These are phyloP conservation scores for Linderina pennispora DNA, from an alignment of 192 early-diverging fungal genomes.

Conservation along the genomic window DNA sequence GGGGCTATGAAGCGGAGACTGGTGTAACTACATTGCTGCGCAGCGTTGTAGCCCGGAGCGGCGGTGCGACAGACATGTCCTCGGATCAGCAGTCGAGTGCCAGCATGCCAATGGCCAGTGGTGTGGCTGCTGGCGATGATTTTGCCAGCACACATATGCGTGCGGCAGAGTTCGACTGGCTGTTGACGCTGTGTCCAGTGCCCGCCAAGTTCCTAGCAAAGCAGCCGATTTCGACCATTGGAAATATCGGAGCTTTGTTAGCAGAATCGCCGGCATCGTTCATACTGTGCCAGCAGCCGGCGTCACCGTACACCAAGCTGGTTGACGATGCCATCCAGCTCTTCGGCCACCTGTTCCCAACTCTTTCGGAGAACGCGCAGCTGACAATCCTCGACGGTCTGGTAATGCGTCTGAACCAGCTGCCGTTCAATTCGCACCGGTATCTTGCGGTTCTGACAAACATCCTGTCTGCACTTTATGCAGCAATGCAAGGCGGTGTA, in stretches of 20 bases:
- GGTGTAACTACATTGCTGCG: constrained; percentile 34
- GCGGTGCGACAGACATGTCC: not conserved
- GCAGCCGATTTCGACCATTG: not conserved
- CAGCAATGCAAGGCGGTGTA: constrained; percentile 34
- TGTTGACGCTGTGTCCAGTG: not conserved
- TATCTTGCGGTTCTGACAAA: constrained; percentile 79
- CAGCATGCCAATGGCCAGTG: constrained; percentile 1
- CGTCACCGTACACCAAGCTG: constrained; percentile 38
- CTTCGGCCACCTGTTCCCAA: constrained; percentile 68
- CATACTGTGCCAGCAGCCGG: not conserved
- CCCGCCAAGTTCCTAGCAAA: not conserved
- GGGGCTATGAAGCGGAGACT: constrained; percentile 38
- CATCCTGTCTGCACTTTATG: constrained; percentile 64
- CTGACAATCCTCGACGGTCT: constrained; percentile 71
- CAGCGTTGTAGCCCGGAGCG: constrained; percentile 1
- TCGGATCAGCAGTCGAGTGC: not conserved
- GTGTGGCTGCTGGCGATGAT: constrained; percentile 1
- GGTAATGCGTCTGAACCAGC: constrained; percentile 53
- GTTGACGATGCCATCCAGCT: constrained; percentile 79
- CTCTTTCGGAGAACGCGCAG: constrained; percentile 64
- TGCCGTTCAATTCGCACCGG: constrained; percentile 62
- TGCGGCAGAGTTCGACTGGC: constrained; percentile 28
- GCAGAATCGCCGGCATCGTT: not conserved
- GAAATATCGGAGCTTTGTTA: no score
- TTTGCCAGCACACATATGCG: constrained; percentile 11